Evolutionary conservation across 2,329 filamentous ascomycete genomes (phyloP).

Genomic region (Thermochaetoides dissita): DNA sequence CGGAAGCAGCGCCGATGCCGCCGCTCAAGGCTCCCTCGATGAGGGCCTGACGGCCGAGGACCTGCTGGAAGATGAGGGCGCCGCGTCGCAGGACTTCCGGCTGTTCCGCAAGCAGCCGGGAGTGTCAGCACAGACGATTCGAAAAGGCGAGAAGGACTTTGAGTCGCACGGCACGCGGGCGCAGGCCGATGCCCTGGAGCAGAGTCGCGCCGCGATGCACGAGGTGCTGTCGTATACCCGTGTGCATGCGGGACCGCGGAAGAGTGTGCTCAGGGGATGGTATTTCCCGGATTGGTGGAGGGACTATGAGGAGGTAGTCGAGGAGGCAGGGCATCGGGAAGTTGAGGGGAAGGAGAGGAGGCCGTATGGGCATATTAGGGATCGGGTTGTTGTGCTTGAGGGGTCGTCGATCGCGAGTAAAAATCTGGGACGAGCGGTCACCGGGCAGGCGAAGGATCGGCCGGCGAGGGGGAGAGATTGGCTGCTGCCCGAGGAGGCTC

Average conservation of each 20-base stretch:
- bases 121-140: conserved; percentile 52
- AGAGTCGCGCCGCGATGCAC: conserved; percentile 78
- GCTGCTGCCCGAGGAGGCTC: conserved; percentile 80
- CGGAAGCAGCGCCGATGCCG: conserved; percentile 11
- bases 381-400: conserved; percentile 53
- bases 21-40: conserved; percentile 18
- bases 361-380: conserved; percentile 21
- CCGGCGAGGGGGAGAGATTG: conserved; percentile 53
- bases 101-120: conserved; percentile 34
- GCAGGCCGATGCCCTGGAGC: conserved; percentile 64
- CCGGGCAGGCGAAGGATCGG: conserved; percentile 38
- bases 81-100: conserved; percentile 60
- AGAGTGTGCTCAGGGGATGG: conserved; percentile 50
- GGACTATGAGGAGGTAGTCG: conserved; percentile 17
- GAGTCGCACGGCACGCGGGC: conserved; percentile 78
- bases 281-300: conserved; percentile 54
- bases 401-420: conserved; percentile 47
- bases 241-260: conserved; percentile 33
- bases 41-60: conserved; percentile 31
- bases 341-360: conserved; percentile 8
- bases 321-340: conserved; percentile 4
- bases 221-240: conserved; percentile 68
- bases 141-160: conserved; percentile 93
- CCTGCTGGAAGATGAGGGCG: conserved; percentile 56
- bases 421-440: conserved; percentile 56